Base-by-base conservation (phyloP, 2,329 filamentous ascomycete genomes). In the Orbilia oligospora region DNA sequence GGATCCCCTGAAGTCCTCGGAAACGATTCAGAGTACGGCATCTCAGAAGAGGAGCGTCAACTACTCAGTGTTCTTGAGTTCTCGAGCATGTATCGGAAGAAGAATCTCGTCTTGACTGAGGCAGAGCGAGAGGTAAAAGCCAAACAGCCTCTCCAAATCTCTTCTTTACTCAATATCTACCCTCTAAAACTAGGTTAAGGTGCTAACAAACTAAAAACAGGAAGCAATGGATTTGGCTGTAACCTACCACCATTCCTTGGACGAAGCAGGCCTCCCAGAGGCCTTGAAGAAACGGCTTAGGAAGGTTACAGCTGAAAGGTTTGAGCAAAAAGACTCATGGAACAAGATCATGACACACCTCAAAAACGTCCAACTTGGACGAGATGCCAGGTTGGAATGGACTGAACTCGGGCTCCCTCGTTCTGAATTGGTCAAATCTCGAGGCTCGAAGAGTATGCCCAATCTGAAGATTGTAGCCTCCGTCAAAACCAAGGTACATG, bases 261-360 rank as follows among this genome's bases (percentile, higher is more conserved):
- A 20, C 16, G 1, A 36, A 8, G 16, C 16, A 1, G 10, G 22
- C 18, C 2, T 58, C 16, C 30, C 53, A 38, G 30, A 20, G 2
- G 1, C 5, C 5, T 2, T 12, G 16, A 76, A 55, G 10, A 18
- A 12, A n/a, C 2, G 12, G 16, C 18, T 41, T 10, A 46, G 20
- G n/a, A 49, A 30, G 1, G 30, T n/a, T n/a, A 22, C 38, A n/a
- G 2, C 33, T 16, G 48, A 65, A 5, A 69, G 49, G 20, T 46
- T 67, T 12, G 18, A 51, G 24, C 22, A 71, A n/a, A 46, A 61
- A n/a, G 38, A 71, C 2, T 48, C 24, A 9, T 66, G 66, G 66
- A 38, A 70, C 5, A 76, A 76, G 24, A 58, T 38, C 9, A 24
- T 14, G 16, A 33, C n/a, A 6, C 30, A 58, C n/a, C 41, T 36